These are phyloP conservation scores for Pleurotus cornucopiae DNA, from an alignment of 768 basidiomycete genomes.

Conservation along the genomic window DNA sequence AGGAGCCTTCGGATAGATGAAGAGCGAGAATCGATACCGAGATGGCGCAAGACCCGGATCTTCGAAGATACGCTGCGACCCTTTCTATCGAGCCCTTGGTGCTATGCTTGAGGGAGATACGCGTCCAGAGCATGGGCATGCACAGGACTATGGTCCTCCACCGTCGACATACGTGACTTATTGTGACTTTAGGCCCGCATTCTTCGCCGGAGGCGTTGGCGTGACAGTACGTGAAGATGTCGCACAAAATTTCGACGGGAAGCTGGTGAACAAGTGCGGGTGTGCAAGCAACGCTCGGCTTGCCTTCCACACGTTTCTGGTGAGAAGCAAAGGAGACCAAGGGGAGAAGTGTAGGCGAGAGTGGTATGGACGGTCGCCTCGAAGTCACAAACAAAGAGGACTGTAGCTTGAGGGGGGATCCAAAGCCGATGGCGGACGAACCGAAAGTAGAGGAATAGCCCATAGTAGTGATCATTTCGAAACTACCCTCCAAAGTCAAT, in stretches of 20 bases:
- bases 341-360: not conserved
- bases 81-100: not conserved
- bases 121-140: constrained; percentile 4
- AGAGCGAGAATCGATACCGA: not conserved
- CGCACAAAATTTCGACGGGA: not conserved
- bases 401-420: not conserved
- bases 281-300: not conserved
- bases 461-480: not conserved
- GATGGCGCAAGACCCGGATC: not conserved
- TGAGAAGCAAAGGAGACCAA: not conserved
- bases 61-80: not conserved
- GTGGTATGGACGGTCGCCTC: not conserved
- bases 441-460: not conserved
- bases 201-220: not conserved
- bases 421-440: not conserved
- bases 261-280: not conserved
- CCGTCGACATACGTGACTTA: constrained; percentile 2
- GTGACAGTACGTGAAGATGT: constrained; percentile 1
- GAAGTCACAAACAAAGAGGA: not conserved
- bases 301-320: not conserved
- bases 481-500: not conserved
- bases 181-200: not conserved
- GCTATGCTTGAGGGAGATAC: not conserved
- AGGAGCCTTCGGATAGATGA: not conserved
- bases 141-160: not conserved